Evolutionary conservation across 2,329 filamentous ascomycete genomes (phyloP).

Genomic region (Rhinocladiella similis): DNA sequence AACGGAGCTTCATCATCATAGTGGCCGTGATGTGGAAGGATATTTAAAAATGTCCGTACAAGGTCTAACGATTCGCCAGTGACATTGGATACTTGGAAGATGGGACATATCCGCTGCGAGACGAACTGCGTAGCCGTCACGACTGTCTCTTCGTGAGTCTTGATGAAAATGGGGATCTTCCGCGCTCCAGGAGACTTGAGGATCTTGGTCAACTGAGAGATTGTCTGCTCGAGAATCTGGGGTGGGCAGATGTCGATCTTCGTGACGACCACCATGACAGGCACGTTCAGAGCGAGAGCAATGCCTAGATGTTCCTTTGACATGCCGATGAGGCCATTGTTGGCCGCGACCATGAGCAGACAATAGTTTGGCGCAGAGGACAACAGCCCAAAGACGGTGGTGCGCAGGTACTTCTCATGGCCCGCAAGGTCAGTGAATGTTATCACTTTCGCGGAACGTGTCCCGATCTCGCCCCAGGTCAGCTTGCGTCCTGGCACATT

Average conservation of each 20-base stretch:
- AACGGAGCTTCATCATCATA: slow-evolving; percentile 87
- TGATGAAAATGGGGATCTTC: slow-evolving; percentile 96
- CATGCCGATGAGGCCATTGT: slow-evolving; percentile 97
- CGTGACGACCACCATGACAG: slow-evolving; percentile 95
- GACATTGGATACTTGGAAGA: slow-evolving; percentile 98
- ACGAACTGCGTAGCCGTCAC: slow-evolving; percentile 96
- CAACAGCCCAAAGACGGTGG: slow-evolving; percentile 91
- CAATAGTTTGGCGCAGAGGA: slow-evolving; percentile 97
- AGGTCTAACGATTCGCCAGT: slow-evolving; percentile 89
- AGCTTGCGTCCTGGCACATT: slow-evolving; percentile 81
- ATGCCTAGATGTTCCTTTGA: slow-evolving; percentile 97
- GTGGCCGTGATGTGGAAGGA: slow-evolving; percentile 88
- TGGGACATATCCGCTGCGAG: slow-evolving; percentile 89
- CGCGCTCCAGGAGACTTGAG: slow-evolving; percentile 89
- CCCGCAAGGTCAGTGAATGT: slow-evolving; percentile 94
- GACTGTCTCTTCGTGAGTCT: slow-evolving; percentile 84
- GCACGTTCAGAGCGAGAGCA: slow-evolving; percentile 89
- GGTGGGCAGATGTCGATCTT: slow-evolving; percentile 98
- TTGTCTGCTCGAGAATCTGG: slow-evolving; percentile 90
- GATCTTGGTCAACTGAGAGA: slow-evolving; percentile 87
- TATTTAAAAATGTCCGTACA: slow-evolving; percentile 90
- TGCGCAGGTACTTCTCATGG: slow-evolving; percentile 91
- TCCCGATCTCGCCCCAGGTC: slow-evolving; percentile 97
- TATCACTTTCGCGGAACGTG: slow-evolving; percentile 91
- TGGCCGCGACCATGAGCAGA: slow-evolving; percentile 95